Conservation (phyloP, 1,139 yeast genomes). For the Diutina scorzettiae region DNA sequence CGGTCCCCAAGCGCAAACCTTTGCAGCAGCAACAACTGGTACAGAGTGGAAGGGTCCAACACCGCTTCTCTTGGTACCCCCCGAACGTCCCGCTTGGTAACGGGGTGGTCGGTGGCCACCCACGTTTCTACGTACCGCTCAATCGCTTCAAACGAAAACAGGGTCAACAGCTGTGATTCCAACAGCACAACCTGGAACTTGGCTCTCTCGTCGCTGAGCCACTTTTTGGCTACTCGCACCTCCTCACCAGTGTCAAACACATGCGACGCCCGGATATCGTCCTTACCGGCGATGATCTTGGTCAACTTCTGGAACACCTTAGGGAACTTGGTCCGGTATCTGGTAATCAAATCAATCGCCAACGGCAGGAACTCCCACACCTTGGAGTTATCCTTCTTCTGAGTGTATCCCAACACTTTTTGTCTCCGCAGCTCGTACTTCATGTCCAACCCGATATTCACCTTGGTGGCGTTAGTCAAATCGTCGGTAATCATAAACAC, state of each 20-base stretch:
- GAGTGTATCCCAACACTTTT: slow-evolving; percentile 82
- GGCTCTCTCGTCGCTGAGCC: slow-evolving; percentile 47
- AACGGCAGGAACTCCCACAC: slow-evolving; percentile 81
- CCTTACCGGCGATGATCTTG: slow-evolving; percentile 12
- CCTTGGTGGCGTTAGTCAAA: slow-evolving; percentile 12
- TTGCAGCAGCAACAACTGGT: slow-evolving; percentile 64
- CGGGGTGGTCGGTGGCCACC: slow-evolving; percentile 27
- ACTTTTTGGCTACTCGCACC: slow-evolving; percentile 26
- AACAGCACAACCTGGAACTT: slow-evolving; percentile 55
- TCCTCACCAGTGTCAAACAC: slow-evolving; percentile 20
- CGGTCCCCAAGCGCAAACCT: slow-evolving; percentile 81
- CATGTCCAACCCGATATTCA: slow-evolving; percentile 77
- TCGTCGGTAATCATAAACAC: slow-evolving; percentile 48
- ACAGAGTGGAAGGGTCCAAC: slow-evolving; percentile 63
- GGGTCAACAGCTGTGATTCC: slow-evolving; percentile 71
- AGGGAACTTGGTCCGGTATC: slow-evolving; percentile 53
- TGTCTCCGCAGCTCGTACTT: slow-evolving; percentile 70
- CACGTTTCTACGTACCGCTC: slow-evolving; percentile 51
- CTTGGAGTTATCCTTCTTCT: slow-evolving; percentile 35
- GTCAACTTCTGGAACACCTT: slow-evolving; percentile 37
- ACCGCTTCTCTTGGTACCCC: slow-evolving; percentile 84
- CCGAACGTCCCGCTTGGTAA: slow-evolving; percentile 46
- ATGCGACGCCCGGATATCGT: background rate
- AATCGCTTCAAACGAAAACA: slow-evolving; percentile 51
- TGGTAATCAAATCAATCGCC: slow-evolving; percentile 55